phyloP scores from a whole-genome alignment of 208 protist genomes.

The Wallacemonas sp. region DNA sequence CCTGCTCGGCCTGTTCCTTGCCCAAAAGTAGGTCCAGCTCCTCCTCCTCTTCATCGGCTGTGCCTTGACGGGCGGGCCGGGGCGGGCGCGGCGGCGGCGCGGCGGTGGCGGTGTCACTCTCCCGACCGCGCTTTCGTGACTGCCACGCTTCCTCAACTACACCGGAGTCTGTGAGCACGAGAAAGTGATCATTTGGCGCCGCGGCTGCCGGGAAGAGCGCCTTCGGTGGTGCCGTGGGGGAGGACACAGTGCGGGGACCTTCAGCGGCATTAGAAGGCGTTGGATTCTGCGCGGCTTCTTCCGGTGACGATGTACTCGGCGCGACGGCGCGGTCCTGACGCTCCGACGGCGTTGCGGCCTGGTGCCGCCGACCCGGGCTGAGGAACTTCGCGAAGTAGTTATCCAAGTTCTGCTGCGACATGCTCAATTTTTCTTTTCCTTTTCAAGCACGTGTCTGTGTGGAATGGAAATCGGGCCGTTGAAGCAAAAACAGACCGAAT shows the following conservation, averaged over 20 bases:
- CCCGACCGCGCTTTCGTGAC: conserved; percentile 6
- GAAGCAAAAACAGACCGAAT: neutral
- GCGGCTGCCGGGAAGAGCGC: neutral
- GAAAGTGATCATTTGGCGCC: neutral
- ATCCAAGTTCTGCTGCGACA: conserved; percentile 28
- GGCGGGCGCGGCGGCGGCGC: neutral
- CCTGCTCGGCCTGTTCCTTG: conserved; percentile 38
- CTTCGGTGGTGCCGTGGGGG: neutral
- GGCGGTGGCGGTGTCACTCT: neutral
- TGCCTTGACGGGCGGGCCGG: neutral
- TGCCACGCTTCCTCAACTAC: conserved; percentile 4
- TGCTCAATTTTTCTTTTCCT: neutral
- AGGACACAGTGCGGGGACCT: neutral
- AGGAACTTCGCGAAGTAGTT: conserved; percentile 66
- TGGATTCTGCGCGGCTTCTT: conserved; percentile 17
- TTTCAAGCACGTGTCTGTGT: no score
- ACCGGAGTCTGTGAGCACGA: conserved; percentile 14
- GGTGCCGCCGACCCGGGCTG: neutral
- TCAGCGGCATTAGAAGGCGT: neutral
- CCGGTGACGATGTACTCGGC: conserved; percentile 1
- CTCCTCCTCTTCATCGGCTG: conserved; percentile 54
- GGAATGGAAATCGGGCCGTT: no score
- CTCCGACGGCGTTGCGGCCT: neutral
- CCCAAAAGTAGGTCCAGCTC: conserved; percentile 78
- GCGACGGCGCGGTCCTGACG: neutral